These are phyloP conservation scores for Acanthamoeba rhysodes DNA, from an alignment of 208 protist species.

Conservation along the genomic window DNA sequence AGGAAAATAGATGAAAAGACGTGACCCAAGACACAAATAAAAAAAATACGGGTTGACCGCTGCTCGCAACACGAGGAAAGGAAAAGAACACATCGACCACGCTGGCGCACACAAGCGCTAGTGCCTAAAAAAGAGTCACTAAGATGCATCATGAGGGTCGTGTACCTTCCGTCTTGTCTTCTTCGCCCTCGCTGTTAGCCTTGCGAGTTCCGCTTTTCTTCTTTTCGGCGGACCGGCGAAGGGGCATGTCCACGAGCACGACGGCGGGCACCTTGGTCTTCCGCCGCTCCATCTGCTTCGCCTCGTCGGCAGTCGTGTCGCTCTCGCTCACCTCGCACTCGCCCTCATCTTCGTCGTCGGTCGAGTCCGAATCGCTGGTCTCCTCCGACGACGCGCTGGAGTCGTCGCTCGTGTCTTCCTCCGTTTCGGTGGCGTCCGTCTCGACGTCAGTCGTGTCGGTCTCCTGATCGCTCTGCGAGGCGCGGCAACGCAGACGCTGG, in stretches of 20 bases:
- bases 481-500: not conserved
- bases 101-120: no score
- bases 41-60: not conserved
- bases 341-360: not conserved
- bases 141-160: no score
- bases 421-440: not conserved
- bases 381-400: constrained; percentile 12
- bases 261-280: constrained; percentile 24
- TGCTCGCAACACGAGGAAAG: not conserved
- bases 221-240: constrained; percentile 1
- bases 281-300: constrained; percentile 14
- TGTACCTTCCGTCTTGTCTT: not conserved
- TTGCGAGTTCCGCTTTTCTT: constrained; percentile 19
- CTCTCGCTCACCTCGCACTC: not conserved
- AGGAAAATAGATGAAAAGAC: not conserved
- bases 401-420: not conserved
- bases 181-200: constrained; percentile 24
- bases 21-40: not conserved
- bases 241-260: constrained; percentile 18
- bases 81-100: no score
- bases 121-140: no score
- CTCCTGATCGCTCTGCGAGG: constrained; percentile 23
- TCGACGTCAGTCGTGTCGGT: not conserved
- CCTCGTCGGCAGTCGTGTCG: not conserved
- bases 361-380: not conserved